These are phyloP conservation scores for Chamaenerion angustifolium DNA, from an alignment of 345 rosid genomes.

Conservation along the genomic window DNA sequence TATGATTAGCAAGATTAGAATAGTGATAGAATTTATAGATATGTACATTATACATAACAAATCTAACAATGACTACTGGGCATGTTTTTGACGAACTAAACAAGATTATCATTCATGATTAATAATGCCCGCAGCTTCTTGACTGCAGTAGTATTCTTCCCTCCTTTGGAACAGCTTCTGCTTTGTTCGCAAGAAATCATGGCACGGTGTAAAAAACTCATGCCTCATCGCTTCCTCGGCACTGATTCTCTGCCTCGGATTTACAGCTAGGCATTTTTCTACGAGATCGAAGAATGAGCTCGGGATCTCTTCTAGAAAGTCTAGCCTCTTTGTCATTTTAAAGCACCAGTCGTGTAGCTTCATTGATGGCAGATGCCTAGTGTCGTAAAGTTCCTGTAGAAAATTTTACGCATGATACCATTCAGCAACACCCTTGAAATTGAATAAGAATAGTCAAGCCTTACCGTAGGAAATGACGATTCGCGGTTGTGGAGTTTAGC, in stretches of 20 bases:
- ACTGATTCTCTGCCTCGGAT: slow-evolving; percentile 67
- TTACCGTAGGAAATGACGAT: slow-evolving; percentile 73
- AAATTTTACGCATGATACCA: slow-evolving; percentile 10
- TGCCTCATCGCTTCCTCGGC: slow-evolving; percentile 83
- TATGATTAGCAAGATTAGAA: too few species aligned
- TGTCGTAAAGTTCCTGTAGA: slow-evolving; percentile 49
- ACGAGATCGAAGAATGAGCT: slow-evolving; percentile 60
- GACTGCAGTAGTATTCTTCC: too few species aligned
- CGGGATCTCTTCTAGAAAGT: slow-evolving; percentile 43
- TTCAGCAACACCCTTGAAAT: neutral
- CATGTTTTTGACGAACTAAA: too few species aligned
- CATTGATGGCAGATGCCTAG: slow-evolving; percentile 24
- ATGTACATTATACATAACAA: too few species aligned
- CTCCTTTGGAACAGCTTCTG: slow-evolving; percentile 17
- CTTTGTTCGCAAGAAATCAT: slow-evolving; percentile 29
- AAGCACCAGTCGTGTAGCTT: slow-evolving; percentile 54
- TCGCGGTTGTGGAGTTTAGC: slow-evolving; percentile 76
- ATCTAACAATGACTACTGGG: too few species aligned
- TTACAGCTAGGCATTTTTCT: slow-evolving; percentile 69
- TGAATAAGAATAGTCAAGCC: too few species aligned
- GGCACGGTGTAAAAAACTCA: slow-evolving; percentile 63
- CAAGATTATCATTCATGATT: too few species aligned
- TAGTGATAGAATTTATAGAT: too few species aligned
- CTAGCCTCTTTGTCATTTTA: slow-evolving; percentile 51
- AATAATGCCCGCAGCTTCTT: too few species aligned